A percentile compares a stretch with the other conserved stretches of the same genome.
phyloP scores from a whole-genome alignment of 2,329 filamentous ascomycete species.

The Ambrosiella cleistominuta region DNA sequence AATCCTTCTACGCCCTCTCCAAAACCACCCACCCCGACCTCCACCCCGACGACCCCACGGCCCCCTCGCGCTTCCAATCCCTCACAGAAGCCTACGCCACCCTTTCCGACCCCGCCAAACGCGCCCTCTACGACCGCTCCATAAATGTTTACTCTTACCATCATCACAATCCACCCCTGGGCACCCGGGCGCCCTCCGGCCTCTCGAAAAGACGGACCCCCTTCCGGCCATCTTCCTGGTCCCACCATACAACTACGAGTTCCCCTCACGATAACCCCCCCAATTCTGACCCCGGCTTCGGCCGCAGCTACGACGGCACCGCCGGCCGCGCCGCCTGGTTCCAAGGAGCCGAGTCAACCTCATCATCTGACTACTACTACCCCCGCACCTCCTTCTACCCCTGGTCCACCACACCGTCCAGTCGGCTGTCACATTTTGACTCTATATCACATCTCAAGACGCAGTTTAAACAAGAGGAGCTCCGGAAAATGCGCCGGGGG shows the following conservation, averaged over 20 bases:
- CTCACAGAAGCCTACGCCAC: conserved; percentile 71
- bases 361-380: neutral
- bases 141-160: conserved; percentile 16
- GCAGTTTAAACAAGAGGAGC: conserved; percentile 44
- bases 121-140: conserved; percentile 65
- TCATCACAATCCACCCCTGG: conserved; percentile 14
- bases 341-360: neutral
- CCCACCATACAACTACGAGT: neutral
- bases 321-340: neutral
- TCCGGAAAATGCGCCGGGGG: conserved; percentile 17
- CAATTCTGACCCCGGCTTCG: neutral
- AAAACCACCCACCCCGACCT: conserved; percentile 86
- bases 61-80: conserved; percentile 59
- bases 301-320: neutral
- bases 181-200: conserved; percentile 46
- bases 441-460: conserved; percentile 53
- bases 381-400: neutral
- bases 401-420: neutral
- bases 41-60: conserved; percentile 58
- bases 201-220: conserved; percentile 43
- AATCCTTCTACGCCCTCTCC: conserved; percentile 82
- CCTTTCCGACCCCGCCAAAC: conserved; percentile 56
- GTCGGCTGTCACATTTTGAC: conserved; percentile 57
- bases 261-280: neutral
- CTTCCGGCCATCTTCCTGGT: neutral